Percentiles rank a stretch among this genome's conserved stretches.
phyloP scores from a whole-genome alignment of 768 basidiomycete genomes.

The Leucosporidium scottii region DNA sequence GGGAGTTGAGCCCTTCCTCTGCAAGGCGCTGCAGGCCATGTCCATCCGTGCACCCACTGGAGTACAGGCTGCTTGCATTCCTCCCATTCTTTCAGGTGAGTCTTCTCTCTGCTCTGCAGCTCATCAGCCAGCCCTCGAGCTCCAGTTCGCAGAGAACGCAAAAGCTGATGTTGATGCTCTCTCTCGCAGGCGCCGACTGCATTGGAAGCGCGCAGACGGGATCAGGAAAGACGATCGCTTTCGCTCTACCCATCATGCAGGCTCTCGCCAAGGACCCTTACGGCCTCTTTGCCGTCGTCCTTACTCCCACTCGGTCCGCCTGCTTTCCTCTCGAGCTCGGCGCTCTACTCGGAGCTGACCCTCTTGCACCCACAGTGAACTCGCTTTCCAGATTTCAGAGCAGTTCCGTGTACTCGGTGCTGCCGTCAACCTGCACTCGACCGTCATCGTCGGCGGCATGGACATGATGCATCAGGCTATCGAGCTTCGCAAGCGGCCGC shows the following conservation, averaged over 20 bases:
- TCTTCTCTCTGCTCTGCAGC: neutral
- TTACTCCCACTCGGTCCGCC: conserved; percentile 85
- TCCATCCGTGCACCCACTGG: conserved; percentile 78
- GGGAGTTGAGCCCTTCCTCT: conserved; percentile 49
- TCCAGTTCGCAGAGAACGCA: conserved; percentile 6
- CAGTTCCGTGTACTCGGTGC: conserved; percentile 88
- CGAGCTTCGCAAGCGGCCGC: conserved; percentile 75
- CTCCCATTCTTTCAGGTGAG: conserved; percentile 70
- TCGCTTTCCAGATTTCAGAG: conserved; percentile 94
- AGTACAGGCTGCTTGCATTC: conserved; percentile 84
- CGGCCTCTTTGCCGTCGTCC: conserved; percentile 83
- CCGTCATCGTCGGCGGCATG: conserved; percentile 94
- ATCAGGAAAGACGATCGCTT: conserved; percentile 95
- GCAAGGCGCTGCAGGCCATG: conserved; percentile 64
- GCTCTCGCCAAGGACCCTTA: conserved; percentile 80
- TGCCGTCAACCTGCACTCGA: conserved; percentile 70
- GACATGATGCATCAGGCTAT: conserved; percentile 93
- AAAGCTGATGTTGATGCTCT: neutral
- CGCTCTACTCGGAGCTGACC: neutral
- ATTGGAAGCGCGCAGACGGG: conserved; percentile 98
- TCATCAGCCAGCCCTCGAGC: neutral
- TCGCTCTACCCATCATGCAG: conserved; percentile 90
- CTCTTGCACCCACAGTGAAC: conserved; percentile 55
- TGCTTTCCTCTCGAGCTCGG: conserved; percentile 3
- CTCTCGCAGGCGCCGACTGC: conserved; percentile 71